phyloP scores from a whole-genome alignment of 2,329 filamentous ascomycete species.

The Phialophora expanda region DNA sequence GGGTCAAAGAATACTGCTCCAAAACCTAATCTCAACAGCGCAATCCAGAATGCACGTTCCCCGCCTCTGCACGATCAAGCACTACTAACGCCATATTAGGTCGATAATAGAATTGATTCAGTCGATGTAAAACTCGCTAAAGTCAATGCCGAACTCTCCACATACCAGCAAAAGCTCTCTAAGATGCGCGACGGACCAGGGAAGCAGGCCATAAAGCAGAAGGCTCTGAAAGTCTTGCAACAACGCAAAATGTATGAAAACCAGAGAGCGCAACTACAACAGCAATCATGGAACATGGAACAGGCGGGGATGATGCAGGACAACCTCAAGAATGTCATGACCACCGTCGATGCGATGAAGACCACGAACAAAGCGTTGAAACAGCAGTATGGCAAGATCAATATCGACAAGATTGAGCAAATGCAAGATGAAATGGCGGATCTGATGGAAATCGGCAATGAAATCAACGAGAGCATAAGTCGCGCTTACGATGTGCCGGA shows the following conservation, averaged over 20 bases:
- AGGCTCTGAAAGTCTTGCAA: constrained; percentile 91
- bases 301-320: constrained; percentile 98
- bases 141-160: constrained; percentile 85
- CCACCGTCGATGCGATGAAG: constrained; percentile 96
- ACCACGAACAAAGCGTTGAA: constrained; percentile 90
- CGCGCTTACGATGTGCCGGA: constrained; percentile 93
- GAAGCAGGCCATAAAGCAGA: constrained; percentile 89
- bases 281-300: constrained; percentile 99
- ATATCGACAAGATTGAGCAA: constrained; percentile 95
- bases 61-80: constrained; percentile 8
- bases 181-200: constrained; percentile 97
- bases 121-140: constrained; percentile 95
- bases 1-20: constrained; percentile 84
- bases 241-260: constrained; percentile 92
- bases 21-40: constrained; percentile 83
- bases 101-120: constrained; percentile 79
- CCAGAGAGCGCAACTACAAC: constrained; percentile 90
- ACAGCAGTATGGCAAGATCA: constrained; percentile 95
- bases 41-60: constrained; percentile 74
- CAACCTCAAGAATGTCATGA: constrained; percentile 98
- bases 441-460: constrained; percentile 91
- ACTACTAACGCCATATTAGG: constrained; percentile 50
- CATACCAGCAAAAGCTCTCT: constrained; percentile 83
- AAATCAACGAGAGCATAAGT: constrained; percentile 94
- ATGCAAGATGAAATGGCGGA: constrained; percentile 99